Evolutionary conservation across 805 yeast genomes (phyloP).

Genomic region (Hanseniaspora mollemarum): DNA sequence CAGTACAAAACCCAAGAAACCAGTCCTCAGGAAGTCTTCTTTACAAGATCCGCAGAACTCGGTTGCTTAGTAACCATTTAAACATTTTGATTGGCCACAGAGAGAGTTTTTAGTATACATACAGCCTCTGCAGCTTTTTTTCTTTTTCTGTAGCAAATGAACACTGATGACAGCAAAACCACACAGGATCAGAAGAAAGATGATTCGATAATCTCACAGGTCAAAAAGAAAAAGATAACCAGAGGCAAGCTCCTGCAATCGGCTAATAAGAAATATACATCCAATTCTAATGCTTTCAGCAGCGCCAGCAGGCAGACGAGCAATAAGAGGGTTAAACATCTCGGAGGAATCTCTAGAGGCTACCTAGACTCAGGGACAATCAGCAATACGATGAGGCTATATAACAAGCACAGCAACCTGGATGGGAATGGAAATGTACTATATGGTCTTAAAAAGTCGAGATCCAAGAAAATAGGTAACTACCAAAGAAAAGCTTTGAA

Average conservation of each 20-base stretch:
- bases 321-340: conserved; percentile 1
- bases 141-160: background rate
- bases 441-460: background rate
- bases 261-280: conserved; percentile 3
- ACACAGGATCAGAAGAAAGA: conserved; percentile 1
- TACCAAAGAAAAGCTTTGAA: conserved; percentile 8
- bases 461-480: conserved; percentile 6
- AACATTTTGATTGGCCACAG: background rate
- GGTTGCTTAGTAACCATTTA: too few species aligned
- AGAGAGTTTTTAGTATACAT: too few species aligned
- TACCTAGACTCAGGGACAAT: conserved; percentile 5
- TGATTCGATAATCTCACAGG: background rate
- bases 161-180: background rate
- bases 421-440: background rate
- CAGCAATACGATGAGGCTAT: conserved; percentile 12
- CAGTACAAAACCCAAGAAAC: too few species aligned
- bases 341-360: conserved; percentile 11
- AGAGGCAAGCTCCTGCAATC: conserved; percentile 4
- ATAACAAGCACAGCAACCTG: background rate
- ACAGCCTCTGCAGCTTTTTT: too few species aligned
- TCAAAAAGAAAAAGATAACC: conserved; percentile 6
- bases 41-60: too few species aligned
- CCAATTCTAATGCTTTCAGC: background rate
- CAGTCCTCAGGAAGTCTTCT: too few species aligned
- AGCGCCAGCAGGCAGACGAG: background rate